These are phyloP conservation scores for Erysimum pusillum DNA, from an alignment of 441 rosid genomes.

Conservation along the genomic window DNA sequence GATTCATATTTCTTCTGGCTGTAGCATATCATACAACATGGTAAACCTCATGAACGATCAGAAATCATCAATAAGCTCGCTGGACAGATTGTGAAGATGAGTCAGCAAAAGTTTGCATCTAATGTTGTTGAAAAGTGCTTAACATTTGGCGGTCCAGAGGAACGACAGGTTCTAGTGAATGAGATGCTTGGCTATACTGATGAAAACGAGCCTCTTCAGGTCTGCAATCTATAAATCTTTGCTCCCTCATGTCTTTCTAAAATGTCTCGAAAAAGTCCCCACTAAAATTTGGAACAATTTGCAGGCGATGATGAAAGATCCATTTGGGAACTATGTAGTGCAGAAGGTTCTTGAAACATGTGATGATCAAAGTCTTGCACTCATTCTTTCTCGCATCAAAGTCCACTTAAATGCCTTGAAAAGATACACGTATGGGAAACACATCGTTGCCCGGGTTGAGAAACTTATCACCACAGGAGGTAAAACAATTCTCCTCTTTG, in stretches of 20 bases:
- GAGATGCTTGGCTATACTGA: conserved; percentile 94
- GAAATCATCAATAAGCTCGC: conserved; percentile 79
- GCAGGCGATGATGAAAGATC: conserved; percentile 99
- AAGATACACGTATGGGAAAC: conserved; percentile 93
- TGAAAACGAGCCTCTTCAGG: conserved; percentile 98
- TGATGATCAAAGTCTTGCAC: conserved; percentile 75
- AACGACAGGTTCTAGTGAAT: conserved; percentile 78
- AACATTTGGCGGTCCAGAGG: conserved; percentile 82
- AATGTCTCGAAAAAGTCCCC: not conserved
- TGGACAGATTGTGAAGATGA: conserved; percentile 94
- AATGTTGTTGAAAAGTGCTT: conserved; percentile 94
- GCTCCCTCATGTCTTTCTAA: conserved; percentile 30
- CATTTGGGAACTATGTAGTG: conserved; percentile 94
- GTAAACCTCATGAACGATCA: conserved; percentile 81
- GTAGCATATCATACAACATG: conserved; percentile 91
- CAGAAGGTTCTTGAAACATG: conserved; percentile 97
- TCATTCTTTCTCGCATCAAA: conserved; percentile 85
- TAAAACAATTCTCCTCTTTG: conserved; percentile 39
- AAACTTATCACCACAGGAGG: conserved; percentile 94
- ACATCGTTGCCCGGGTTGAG: conserved; percentile 92
- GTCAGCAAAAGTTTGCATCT: conserved; percentile 97
- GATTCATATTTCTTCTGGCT: conserved; percentile 6
- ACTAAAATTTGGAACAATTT: conserved; percentile 16
- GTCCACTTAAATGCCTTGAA: conserved; percentile 85
- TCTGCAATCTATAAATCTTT: conserved; percentile 35